phyloP scores from a whole-genome alignment of 1,139 yeast genomes.

The Petasospora fabianii region DNA sequence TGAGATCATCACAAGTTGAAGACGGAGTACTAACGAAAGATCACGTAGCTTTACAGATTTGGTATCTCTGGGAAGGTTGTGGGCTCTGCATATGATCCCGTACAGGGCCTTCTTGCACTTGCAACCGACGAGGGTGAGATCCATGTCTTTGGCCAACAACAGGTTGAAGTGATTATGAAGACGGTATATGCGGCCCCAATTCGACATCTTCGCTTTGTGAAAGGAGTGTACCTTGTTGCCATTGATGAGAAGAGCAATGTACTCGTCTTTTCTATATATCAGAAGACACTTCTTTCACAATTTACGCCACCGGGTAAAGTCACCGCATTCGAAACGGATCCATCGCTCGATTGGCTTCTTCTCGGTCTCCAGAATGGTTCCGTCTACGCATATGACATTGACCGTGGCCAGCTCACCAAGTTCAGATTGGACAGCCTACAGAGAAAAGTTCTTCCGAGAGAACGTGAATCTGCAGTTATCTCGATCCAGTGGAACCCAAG shows the following conservation, averaged over 20 bases:
- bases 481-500: constrained; percentile 82
- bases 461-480: constrained; percentile 52
- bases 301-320: constrained; percentile 58
- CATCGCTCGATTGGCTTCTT: constrained; percentile 82
- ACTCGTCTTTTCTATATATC: constrained; percentile 64
- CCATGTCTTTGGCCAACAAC: constrained; percentile 79
- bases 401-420: constrained; percentile 65
- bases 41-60: constrained; percentile 40
- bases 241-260: constrained; percentile 53
- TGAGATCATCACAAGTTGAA: background rate
- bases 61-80: constrained; percentile 59
- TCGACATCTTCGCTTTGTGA: constrained; percentile 58
- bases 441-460: constrained; percentile 36
- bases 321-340: constrained; percentile 72
- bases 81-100: constrained; percentile 79
- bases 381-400: constrained; percentile 76
- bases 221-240: constrained; percentile 77
- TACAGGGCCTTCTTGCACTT: constrained; percentile 80
- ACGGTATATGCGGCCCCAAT: constrained; percentile 51
- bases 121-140: constrained; percentile 70
- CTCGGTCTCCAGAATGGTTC: constrained; percentile 80
- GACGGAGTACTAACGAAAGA: constrained; percentile 8
- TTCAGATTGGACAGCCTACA: constrained; percentile 72
- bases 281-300: constrained; percentile 53
- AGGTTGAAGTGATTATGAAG: constrained; percentile 70